Base-by-base conservation (phyloP, 768 basidiomycete genomes). In the Steccherinum ochraceum region DNA sequence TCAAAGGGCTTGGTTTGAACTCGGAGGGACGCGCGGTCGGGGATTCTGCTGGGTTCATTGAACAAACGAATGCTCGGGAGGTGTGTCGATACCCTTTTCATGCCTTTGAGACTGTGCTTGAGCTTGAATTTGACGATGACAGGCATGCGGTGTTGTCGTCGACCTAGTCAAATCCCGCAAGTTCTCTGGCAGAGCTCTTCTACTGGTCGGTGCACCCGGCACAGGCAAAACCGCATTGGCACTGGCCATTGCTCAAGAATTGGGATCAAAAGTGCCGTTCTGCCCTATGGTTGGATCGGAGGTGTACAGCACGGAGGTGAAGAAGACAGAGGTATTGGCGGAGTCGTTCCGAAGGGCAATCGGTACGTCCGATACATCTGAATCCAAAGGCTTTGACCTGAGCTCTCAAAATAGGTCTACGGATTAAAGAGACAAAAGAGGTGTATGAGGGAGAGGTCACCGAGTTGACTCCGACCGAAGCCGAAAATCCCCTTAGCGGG, bases 391-490 rank as follows among this genome's bases (percentile, higher is more conserved):
- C n/a, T n/a, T n/a, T n/a, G n/a, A n/a, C n/a, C n/a, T n/a, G n/a
- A n/a, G n/a, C n/a, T n/a, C n/a, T n/a, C n/a, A n/a, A 19, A 40
- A 12, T 64, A 94, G 94, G 95, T 44, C 78, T 98, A 30, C 83
- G 95, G 65, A 96, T 98, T 75, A 98, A 98, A 69, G 96, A 98
- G 69, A 97, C 94, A 4, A 98, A 99, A 66, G 93, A 96, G 63
- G 93, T 98, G 5, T 98, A 94, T 68, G 95, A 98, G 67, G 95
- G 96, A 53, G 95, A 99, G 70, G 89, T 99, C 16, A 98, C 95
- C 7, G 95, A 98, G 63, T 72, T 98, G 53, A 96, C 95, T 3
- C 96, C 96, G 2, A 83, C 91, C 19, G 96, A 98, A 71, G 80
- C 95, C 12, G 95, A 98, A 68, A 98, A 98, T 69, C 96, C 96